These are phyloP conservation scores for Medakamo hakoo DNA, from an alignment of 139 green algal genomes.

Conservation along the genomic window DNA sequence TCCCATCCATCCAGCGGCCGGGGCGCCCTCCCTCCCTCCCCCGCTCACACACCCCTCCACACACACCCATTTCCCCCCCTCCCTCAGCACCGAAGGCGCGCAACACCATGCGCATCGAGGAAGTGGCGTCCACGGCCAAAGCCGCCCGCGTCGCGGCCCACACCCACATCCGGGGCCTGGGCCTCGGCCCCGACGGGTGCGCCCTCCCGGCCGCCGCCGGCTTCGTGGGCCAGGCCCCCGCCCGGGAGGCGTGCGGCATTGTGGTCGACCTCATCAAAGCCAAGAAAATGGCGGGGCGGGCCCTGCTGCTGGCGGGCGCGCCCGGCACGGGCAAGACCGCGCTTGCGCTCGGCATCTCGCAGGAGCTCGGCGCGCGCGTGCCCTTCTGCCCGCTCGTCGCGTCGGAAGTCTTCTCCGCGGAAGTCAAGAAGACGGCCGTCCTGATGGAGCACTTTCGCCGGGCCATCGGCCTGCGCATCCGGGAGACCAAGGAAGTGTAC, in stretches of 20 bases:
- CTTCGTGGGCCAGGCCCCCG: slow-evolving; percentile 90
- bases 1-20: too few species aligned
- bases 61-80: background rate
- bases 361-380: slow-evolving; percentile 78
- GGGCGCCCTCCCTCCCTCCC: too few species aligned
- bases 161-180: slow-evolving; percentile 97
- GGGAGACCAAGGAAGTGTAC: slow-evolving; percentile 99
- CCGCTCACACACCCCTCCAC: too few species aligned
- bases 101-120: slow-evolving; percentile 77
- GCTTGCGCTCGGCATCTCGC: slow-evolving; percentile 88
- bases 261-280: slow-evolving; percentile 96
- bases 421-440: slow-evolving; percentile 99
- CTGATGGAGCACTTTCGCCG: slow-evolving; percentile 98
- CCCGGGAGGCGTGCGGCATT: slow-evolving; percentile 84
- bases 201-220: slow-evolving; percentile 59
- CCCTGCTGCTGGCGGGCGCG: slow-evolving; percentile 86
- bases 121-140: slow-evolving; percentile 82
- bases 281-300: slow-evolving; percentile 95
- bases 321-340: slow-evolving; percentile 97
- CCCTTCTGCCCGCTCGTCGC: slow-evolving; percentile 99
- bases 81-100: too few species aligned
- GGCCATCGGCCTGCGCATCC: slow-evolving; percentile 93
- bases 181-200: slow-evolving; percentile 67
- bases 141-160: slow-evolving; percentile 89
- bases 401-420: slow-evolving; percentile 90